Evolutionary conservation across 2,329 filamentous ascomycete genomes (phyloP).

Genomic region (Talaromyces verruculosus): DNA sequence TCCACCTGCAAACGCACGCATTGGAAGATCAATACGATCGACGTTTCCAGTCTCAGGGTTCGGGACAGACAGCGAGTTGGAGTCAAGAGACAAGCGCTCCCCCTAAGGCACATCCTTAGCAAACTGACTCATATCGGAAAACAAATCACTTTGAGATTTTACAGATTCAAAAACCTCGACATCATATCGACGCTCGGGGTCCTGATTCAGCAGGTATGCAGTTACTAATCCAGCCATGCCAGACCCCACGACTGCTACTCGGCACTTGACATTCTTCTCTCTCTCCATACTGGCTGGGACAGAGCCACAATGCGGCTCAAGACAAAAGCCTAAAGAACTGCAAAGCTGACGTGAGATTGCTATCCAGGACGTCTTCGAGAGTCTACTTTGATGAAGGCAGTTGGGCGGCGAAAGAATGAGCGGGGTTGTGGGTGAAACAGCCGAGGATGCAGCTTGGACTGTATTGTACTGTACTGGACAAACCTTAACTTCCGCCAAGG

Average conservation of each 20-base stretch:
- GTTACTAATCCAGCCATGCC: background rate
- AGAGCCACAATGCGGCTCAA: background rate
- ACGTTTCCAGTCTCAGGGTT: background rate
- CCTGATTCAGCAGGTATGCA: background rate
- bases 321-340: background rate
- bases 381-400: background rate
- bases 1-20: background rate
- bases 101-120: background rate
- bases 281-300: background rate
- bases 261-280: background rate
- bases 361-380: background rate
- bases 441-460: background rate
- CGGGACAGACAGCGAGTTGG: background rate
- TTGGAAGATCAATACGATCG: background rate
- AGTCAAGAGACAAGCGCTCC: background rate
- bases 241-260: background rate
- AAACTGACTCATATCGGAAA: background rate
- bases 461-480: too few relatives aligned
- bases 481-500: too few relatives aligned
- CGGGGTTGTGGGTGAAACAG: background rate
- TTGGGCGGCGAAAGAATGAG: background rate
- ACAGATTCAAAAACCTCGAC: background rate
- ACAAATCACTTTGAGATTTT: background rate
- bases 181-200: background rate
- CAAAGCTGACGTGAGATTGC: background rate